Conservation (phyloP, 768 basidiomycete species). For the Wakefieldia striispora region DNA sequence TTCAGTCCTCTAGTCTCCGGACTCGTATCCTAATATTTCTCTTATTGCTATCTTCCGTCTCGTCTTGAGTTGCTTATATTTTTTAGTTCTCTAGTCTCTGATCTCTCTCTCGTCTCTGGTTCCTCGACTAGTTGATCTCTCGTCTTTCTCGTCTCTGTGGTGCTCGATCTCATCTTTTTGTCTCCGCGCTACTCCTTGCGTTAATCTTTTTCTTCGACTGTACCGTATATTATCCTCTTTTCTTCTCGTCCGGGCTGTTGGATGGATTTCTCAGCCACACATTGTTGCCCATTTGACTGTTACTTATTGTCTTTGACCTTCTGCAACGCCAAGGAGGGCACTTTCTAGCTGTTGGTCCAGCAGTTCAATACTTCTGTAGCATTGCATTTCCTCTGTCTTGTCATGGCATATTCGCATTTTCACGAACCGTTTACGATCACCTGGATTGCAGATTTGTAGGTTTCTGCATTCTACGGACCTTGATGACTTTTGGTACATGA, state of each 20-base stretch:
- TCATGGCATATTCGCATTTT: slow-evolving; percentile 11
- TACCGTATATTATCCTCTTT: slow-evolving; percentile 31
- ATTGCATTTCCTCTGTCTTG: slow-evolving; percentile 29
- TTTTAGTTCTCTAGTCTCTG: slow-evolving; percentile 14
- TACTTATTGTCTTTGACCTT: slow-evolving; percentile 37
- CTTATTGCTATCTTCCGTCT: slow-evolving; percentile 36
- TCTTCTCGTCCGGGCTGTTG: slow-evolving; percentile 27
- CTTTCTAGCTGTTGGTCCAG: slow-evolving; percentile 29
- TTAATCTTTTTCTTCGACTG: slow-evolving; percentile 28
- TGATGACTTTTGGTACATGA: slow-evolving; percentile 22
- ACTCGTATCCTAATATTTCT: slow-evolving; percentile 33
- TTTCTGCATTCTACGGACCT: slow-evolving; percentile 27
- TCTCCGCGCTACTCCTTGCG: slow-evolving; percentile 32
- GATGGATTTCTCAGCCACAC: slow-evolving; percentile 32
- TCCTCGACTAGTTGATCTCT: slow-evolving; percentile 10
- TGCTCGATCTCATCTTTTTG: slow-evolving; percentile 14
- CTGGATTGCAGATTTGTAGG: slow-evolving; percentile 30
- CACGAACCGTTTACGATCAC: slow-evolving; percentile 14
- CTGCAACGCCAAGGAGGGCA: slow-evolving; percentile 34
- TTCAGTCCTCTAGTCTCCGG: slow-evolving; percentile 26
- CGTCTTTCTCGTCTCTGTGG: slow-evolving; percentile 15
- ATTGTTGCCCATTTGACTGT: slow-evolving; percentile 20
- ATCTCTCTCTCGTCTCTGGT: slow-evolving; percentile 2
- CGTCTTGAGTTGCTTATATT: slow-evolving; percentile 19
- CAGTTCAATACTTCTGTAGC: slow-evolving; percentile 33